phyloP scores from a whole-genome alignment of 768 basidiomycete genomes.

The Asterophora parasitica region DNA sequence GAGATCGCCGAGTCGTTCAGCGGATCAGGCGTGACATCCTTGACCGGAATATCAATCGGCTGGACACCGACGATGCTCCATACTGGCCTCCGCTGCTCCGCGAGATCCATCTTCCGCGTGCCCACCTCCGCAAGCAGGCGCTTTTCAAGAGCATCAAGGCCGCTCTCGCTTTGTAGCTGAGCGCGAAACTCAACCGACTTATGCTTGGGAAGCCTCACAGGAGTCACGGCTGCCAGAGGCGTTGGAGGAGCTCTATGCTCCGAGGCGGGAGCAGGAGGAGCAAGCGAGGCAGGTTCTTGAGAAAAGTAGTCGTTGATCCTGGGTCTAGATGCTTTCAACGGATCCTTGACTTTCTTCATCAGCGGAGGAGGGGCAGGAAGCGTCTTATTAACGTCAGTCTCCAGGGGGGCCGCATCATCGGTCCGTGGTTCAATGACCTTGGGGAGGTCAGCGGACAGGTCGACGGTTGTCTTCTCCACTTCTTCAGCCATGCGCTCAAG shows the following conservation, averaged over 20 bases:
- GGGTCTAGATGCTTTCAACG: conserved; percentile 14
- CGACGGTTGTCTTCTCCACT: conserved; percentile 32
- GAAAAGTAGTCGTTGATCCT: conserved; percentile 27
- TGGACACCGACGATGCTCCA: conserved; percentile 25
- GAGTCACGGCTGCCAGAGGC: conserved; percentile 41
- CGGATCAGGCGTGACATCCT: conserved; percentile 25
- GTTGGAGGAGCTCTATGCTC: conserved; percentile 41
- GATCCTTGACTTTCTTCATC: conserved; percentile 30
- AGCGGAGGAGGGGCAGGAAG: conserved; percentile 56
- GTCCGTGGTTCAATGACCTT: background rate
- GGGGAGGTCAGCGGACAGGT: conserved; percentile 37
- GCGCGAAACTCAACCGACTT: conserved; percentile 8
- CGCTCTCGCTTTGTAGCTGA: conserved; percentile 36
- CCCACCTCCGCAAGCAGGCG: conserved; percentile 69
- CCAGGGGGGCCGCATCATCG: background rate
- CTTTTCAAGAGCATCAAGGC: conserved; percentile 70
- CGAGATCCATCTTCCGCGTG: conserved; percentile 45
- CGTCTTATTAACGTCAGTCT: conserved; percentile 45
- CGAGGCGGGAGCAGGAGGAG: background rate
- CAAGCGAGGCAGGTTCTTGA: background rate
- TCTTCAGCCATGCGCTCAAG: conserved; percentile 72
- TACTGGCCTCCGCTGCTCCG: conserved; percentile 24
- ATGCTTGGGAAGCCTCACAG: conserved; percentile 23
- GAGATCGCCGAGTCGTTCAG: conserved; percentile 52
- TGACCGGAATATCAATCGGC: conserved; percentile 34